Percentiles rank a stretch among this genome's conserved stretches.
phyloP scores from a whole-genome alignment of 768 basidiomycete genomes.

The Tricholomella constricta region DNA sequence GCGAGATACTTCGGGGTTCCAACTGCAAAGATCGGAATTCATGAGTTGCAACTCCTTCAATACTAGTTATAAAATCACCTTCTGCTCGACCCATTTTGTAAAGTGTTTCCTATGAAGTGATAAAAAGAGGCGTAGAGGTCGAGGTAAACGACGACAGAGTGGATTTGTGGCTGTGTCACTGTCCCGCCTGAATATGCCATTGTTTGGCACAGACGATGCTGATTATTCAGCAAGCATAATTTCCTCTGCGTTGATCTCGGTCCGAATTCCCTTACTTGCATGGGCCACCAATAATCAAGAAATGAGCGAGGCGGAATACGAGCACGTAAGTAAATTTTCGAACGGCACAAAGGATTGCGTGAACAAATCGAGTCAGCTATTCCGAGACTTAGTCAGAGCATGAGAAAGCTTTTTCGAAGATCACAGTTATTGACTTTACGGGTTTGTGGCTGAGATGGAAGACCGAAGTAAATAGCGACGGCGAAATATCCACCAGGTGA shows the following conservation, averaged over 20 bases:
- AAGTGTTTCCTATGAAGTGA: not conserved
- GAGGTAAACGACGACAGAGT: not conserved
- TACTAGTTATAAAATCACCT: constrained; percentile 45
- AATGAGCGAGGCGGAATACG: not conserved
- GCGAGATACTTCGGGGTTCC: constrained; percentile 89
- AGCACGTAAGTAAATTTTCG: not conserved
- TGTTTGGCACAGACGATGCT: constrained; percentile 1
- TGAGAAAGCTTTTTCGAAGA: constrained; percentile 12
- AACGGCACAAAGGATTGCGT: not conserved
- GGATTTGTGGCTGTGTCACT: not conserved
- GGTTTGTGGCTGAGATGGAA: constrained; percentile 19
- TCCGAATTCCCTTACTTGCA: too few species aligned
- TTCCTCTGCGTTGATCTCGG: not conserved
- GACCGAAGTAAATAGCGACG: constrained; percentile 1
- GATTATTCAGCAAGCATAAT: not conserved
- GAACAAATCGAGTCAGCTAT: not conserved
- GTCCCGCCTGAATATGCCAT: not conserved
- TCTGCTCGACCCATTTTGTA: constrained; percentile 80
- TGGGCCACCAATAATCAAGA: not conserved
- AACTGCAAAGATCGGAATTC: constrained; percentile 41
- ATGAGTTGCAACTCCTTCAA: not conserved
- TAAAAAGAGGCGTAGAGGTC: not conserved
- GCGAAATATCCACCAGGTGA: constrained; percentile 2
- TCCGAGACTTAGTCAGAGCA: constrained; percentile 4
- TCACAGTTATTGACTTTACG: constrained; percentile 5